Evolutionary conservation across 768 basidiomycete species (phyloP).

Genomic region (Trametes gibbosa): DNA sequence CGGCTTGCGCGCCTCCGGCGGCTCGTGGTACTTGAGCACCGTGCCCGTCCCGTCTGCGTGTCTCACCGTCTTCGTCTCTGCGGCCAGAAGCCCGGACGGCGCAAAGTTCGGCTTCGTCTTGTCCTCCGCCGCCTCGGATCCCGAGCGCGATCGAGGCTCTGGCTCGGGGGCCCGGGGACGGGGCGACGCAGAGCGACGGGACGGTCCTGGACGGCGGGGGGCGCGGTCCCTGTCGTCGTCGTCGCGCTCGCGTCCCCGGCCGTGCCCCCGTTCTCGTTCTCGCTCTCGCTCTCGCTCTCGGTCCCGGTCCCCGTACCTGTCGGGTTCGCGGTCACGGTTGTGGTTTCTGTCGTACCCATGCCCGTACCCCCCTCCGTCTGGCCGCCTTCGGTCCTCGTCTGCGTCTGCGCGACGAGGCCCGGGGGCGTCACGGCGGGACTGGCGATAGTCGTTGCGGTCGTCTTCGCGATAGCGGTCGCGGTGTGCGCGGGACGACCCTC

Average conservation of each 20-base stretch:
- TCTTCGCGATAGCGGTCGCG: slow-evolving; percentile 13
- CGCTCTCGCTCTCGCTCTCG: slow-evolving; percentile 47
- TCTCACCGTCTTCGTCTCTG: slow-evolving; percentile 91
- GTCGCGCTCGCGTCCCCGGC: slow-evolving; percentile 21
- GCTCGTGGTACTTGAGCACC: slow-evolving; percentile 96
- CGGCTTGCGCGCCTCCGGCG: slow-evolving; percentile 95
- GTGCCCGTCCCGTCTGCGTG: slow-evolving; percentile 72
- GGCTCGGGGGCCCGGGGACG: slow-evolving; percentile 32
- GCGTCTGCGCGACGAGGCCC: slow-evolving; percentile 23
- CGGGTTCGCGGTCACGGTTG: not conserved
- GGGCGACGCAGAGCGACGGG: slow-evolving; percentile 66
- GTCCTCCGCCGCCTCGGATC: slow-evolving; percentile 46
- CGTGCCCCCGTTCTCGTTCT: slow-evolving; percentile 28
- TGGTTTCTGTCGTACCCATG: not conserved
- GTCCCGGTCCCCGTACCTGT: slow-evolving; percentile 41
- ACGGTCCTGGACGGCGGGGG: slow-evolving; percentile 30
- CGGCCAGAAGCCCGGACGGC: slow-evolving; percentile 87
- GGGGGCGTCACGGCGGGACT: slow-evolving; percentile 10
- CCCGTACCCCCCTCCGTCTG: not conserved
- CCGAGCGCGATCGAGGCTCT: slow-evolving; percentile 33
- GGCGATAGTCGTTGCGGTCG: slow-evolving; percentile 19
- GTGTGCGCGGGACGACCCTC: slow-evolving; percentile 5
- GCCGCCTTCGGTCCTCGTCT: slow-evolving; percentile 20
- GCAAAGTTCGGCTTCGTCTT: slow-evolving; percentile 89
- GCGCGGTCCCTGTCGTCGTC: slow-evolving; percentile 20